Percentiles rank a stretch among this genome's conserved stretches.
Conservation (phyloP, 1,139 yeast species). For the Lodderomyces parapsilosis region DNA sequence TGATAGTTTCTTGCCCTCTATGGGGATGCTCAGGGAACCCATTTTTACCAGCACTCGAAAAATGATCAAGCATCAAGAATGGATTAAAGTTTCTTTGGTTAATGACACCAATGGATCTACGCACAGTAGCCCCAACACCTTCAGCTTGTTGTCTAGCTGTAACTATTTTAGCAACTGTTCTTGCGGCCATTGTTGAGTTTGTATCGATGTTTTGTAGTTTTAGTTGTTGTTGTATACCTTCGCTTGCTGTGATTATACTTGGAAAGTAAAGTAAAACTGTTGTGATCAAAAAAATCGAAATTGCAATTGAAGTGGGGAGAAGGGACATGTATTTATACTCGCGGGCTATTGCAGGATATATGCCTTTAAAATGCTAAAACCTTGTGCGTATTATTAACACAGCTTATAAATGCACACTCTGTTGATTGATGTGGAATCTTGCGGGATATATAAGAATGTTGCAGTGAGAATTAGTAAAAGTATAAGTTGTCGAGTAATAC, state of each 20-base stretch:
- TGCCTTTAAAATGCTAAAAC: neutral
- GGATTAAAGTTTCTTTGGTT: constrained; percentile 75
- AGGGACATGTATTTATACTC: constrained; percentile 15
- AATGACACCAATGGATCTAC: constrained; percentile 76
- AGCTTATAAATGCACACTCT: too few relatives aligned
- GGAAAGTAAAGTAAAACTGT: constrained; percentile 1
- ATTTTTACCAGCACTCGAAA: constrained; percentile 49
- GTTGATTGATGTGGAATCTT: too few relatives aligned
- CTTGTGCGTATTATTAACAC: too few relatives aligned
- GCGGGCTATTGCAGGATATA: neutral
- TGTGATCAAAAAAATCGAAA: constrained; percentile 11
- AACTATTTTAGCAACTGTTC: constrained; percentile 60
- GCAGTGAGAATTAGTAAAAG: too few relatives aligned
- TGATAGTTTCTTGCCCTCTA: constrained; percentile 86
- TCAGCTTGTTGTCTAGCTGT: constrained; percentile 75
- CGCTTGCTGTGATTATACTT: neutral
- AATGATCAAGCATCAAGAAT: constrained; percentile 82
- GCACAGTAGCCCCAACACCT: constrained; percentile 84
- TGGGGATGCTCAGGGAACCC: constrained; percentile 96
- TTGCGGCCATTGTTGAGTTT: constrained; percentile 16
- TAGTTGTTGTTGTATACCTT: too few relatives aligned
- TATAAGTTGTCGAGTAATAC: neutral
- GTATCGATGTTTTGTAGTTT: constrained; percentile 5
- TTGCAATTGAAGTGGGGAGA: constrained; percentile 7
- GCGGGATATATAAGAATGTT: neutral